Conservation (phyloP, 2,329 filamentous ascomycete genomes). For the Claviceps pazoutovae region DNA sequence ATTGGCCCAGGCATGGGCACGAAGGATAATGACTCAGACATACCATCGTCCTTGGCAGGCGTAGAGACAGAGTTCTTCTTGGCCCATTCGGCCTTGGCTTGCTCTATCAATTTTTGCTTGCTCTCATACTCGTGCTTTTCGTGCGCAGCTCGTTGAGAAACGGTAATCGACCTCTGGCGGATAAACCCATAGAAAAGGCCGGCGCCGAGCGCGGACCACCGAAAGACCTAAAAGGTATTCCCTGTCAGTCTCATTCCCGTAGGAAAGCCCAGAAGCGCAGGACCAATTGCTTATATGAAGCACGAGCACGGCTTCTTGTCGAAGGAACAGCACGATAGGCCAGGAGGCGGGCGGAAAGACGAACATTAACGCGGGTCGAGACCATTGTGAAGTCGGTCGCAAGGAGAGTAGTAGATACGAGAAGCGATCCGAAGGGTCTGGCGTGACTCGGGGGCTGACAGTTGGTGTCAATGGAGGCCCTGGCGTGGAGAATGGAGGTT, state of each 20-base stretch:
- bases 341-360: conserved; percentile 18
- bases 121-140: conserved; percentile 74
- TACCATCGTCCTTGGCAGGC: conserved; percentile 20
- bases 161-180: conserved; percentile 72
- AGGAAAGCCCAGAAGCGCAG: background rate
- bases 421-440: conserved; percentile 21
- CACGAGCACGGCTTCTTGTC: conserved; percentile 8
- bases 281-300: conserved; percentile 1
- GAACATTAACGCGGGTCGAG: conserved; percentile 56
- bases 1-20: background rate
- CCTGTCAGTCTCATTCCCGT: conserved; percentile 14
- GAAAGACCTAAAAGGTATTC: conserved; percentile 59
- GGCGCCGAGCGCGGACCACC: conserved; percentile 84
- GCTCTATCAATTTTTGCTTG: conserved; percentile 80
- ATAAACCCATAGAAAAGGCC: conserved; percentile 93
- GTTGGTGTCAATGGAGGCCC: conserved; percentile 31
- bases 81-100: conserved; percentile 82
- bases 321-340: conserved; percentile 9
- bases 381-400: conserved; percentile 41
- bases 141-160: conserved; percentile 54
- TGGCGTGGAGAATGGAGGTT: conserved; percentile 25
- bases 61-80: conserved; percentile 51
- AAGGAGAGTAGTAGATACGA: conserved; percentile 26
- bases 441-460: conserved; percentile 22
- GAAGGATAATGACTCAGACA: conserved; percentile 5